Conservation (phyloP, 768 basidiomycete genomes). For the Coprinopsis cinerea region DNA sequence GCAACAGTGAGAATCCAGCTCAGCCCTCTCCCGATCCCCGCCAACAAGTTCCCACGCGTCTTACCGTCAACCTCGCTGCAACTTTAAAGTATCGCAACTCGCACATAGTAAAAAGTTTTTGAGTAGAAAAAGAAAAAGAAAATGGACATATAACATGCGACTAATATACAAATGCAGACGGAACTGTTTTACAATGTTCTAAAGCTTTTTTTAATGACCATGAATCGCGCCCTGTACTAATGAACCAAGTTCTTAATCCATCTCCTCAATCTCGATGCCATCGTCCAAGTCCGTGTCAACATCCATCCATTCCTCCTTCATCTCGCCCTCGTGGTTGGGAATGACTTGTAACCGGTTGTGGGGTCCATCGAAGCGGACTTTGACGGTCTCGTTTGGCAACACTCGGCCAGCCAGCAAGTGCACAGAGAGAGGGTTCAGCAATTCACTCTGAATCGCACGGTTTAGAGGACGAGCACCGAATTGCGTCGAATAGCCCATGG, state of each 20-base stretch:
- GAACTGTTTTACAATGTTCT: not conserved
- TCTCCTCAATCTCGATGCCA: conserved; percentile 61
- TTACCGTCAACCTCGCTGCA: no score
- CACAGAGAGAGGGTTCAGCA: conserved; percentile 86
- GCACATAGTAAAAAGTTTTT: no score
- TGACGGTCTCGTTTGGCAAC: conserved; percentile 73
- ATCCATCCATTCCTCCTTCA: conserved; percentile 53
- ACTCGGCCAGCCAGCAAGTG: conserved; percentile 80
- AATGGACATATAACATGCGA: no score
- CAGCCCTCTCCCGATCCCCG: no score
- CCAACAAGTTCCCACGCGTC: no score
- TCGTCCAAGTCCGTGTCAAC: conserved; percentile 45
- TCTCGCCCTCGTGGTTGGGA: conserved; percentile 69
- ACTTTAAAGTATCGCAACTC: no score
- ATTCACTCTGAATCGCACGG: conserved; percentile 84
- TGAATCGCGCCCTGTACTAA: no score
- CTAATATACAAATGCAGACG: not conserved
- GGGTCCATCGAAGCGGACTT: conserved; percentile 73
- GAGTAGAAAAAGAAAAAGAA: no score
- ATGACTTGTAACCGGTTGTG: conserved; percentile 72
- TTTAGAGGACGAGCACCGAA: conserved; percentile 94
- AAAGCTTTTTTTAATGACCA: not conserved
- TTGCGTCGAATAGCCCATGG: conserved; percentile 69
- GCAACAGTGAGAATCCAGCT: conserved; percentile 1
- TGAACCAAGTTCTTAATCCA: conserved; percentile 44